Evolutionary conservation across 73 alveolate species (phyloP).

Genomic region (Uronychia setigera): DNA sequence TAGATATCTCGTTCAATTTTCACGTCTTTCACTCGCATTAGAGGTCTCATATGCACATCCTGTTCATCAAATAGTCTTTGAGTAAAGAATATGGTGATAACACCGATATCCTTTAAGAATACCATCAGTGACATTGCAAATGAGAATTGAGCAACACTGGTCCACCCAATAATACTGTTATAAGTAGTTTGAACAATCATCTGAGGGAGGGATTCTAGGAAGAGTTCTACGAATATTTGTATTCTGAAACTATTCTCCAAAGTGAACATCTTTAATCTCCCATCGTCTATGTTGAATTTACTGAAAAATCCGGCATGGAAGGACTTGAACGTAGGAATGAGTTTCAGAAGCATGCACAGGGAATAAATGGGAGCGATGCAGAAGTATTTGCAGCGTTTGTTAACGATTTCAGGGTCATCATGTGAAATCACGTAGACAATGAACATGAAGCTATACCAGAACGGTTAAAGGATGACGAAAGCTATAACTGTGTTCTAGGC

Average conservation of each 20-base stretch:
- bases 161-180: conserved; percentile 35
- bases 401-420: not conserved
- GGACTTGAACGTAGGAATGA: not conserved
- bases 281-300: conserved; percentile 4
- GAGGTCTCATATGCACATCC: conserved; percentile 46
- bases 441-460: conserved; percentile 41
- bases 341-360: not conserved
- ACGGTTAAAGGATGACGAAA: conserved; percentile 41
- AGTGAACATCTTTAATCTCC: conserved; percentile 21
- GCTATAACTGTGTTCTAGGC: conserved; percentile 24
- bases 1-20: conserved; percentile 36
- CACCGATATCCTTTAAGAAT: conserved; percentile 38
- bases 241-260: conserved; percentile 49
- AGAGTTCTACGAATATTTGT: conserved; percentile 35
- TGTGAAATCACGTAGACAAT: conserved; percentile 37
- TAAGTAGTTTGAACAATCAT: conserved; percentile 31
- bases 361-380: not conserved
- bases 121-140: conserved; percentile 36
- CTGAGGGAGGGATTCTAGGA: conserved; percentile 36
- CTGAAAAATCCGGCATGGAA: not conserved
- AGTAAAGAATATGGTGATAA: conserved; percentile 22
- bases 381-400: not conserved
- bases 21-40: not conserved
- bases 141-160: conserved; percentile 16
- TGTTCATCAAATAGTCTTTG: conserved; percentile 35